Base-by-base conservation (phyloP, 1,284 basidiomycete genomes). In the Malassezia pachydermatis region DNA sequence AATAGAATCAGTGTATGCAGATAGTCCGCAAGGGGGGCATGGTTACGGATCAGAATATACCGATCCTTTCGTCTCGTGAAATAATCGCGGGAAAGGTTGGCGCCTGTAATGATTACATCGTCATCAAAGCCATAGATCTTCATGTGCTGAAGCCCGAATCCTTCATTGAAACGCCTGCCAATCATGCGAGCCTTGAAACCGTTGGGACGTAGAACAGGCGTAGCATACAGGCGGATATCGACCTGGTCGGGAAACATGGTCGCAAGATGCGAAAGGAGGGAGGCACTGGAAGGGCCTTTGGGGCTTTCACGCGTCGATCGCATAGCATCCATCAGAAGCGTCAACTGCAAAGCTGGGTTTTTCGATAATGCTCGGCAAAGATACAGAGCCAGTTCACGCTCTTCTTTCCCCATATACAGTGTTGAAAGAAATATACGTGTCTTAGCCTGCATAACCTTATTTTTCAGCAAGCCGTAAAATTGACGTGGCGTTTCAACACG, bases 61-160 rank as follows among this genome's bases (percentile, higher is more conserved):
- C 92, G 83, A 73, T 99, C 92, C 75, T 92, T 86, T 16, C 92
- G 81, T 63, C 96, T 81, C 0, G 87, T 85, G 62, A 98, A 99
- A 73, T 99, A 99, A 23, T 89, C 87, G 45, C 79, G 78, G 63
- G 85, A 90, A 38, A 98, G 77, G 70, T 99, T 99, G n/a, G 92
- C 92, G 2, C 92, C 94, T 63, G 82, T 88, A 57, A 98, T 82
- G 69, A 98, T 80, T 30, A 98, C 79, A 48, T 88, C 81, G 67
- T 95, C 82, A 67, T 99, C 94, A 1, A 80, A 83, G 14, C 87
- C 87, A 66, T 99, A 99, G 51, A 92, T 80, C 74, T 98, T 98
- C 19, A 89, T 84, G 71, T 98, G 94, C 86, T 92, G 95, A 3
- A 92, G 85, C 0, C 94, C 92, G 84, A 88, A 96, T 0, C 90